Evolutionary conservation across 2,329 filamentous ascomycete genomes (phyloP).

Genomic region (Beauveria sp.): DNA sequence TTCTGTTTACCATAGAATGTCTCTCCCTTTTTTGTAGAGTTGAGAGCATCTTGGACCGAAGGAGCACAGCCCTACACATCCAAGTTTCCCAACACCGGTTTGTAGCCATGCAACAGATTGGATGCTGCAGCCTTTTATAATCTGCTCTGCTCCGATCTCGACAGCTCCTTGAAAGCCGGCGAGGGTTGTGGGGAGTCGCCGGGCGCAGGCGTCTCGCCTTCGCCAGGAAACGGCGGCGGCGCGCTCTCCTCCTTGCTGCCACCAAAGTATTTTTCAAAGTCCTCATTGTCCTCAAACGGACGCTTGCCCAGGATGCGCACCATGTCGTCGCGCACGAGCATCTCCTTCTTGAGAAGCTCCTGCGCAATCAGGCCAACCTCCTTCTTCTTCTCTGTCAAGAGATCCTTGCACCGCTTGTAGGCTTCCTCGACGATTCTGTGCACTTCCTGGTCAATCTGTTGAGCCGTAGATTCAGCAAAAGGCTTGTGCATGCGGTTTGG

Average conservation of each 20-base stretch:
- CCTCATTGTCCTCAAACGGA: slow-evolving; percentile 73
- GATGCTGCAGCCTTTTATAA: neutral
- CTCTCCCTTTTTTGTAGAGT: neutral
- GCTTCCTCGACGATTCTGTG: slow-evolving; percentile 86
- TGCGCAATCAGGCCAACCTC: slow-evolving; percentile 88
- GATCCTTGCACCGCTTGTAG: slow-evolving; percentile 80
- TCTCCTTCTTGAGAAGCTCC: slow-evolving; percentile 86
- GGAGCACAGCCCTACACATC: neutral
- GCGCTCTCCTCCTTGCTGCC: slow-evolving; percentile 48
- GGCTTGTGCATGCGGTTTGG: slow-evolving; percentile 83
- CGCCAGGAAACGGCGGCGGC: slow-evolving; percentile 47
- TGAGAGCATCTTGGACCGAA: neutral
- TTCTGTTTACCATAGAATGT: neutral
- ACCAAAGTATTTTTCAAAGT: slow-evolving; percentile 93
- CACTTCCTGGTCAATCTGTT: slow-evolving; percentile 87
- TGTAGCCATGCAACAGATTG: neutral
- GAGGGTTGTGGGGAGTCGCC: slow-evolving; percentile 30
- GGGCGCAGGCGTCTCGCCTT: slow-evolving; percentile 30
- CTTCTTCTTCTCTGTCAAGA: slow-evolving; percentile 77
- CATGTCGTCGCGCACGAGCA: slow-evolving; percentile 86
- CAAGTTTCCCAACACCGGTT: neutral
- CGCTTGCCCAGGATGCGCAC: slow-evolving; percentile 77
- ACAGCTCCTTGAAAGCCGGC: slow-evolving; percentile 29
- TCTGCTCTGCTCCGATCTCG: slow-evolving; percentile 13
- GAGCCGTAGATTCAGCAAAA: slow-evolving; percentile 89